Percentiles rank a stretch among this genome's conserved stretches.
These are phyloP conservation scores for Phytophthora europaea DNA, from an alignment of 352 stramenopile genomes.

Conservation along the genomic window DNA sequence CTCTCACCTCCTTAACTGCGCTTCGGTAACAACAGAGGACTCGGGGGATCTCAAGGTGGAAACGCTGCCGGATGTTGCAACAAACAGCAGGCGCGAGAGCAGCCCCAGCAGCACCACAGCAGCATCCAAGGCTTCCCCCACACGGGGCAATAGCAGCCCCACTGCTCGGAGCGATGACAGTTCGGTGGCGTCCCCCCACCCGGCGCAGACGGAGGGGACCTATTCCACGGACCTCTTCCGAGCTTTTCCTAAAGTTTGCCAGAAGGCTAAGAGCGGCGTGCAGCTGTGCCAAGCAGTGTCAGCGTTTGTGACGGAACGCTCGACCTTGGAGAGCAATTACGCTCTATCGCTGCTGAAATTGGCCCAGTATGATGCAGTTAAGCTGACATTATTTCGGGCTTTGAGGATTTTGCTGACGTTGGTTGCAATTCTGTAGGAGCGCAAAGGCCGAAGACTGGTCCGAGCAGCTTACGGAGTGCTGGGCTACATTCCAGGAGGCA, in stretches of 20 bases:
- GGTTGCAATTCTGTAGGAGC: slow-evolving; percentile 36
- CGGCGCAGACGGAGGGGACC: slow-evolving; percentile 24
- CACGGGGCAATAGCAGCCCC: slow-evolving; percentile 19
- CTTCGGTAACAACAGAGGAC: slow-evolving; percentile 18
- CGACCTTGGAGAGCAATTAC: slow-evolving; percentile 69
- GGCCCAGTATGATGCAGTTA: slow-evolving; percentile 49
- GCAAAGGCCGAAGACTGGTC: slow-evolving; percentile 80
- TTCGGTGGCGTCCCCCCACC: slow-evolving; percentile 12
- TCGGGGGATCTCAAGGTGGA: slow-evolving; percentile 16
- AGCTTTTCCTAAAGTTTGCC: slow-evolving; percentile 75
- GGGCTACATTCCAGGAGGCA: slow-evolving; percentile 64
- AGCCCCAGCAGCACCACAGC: slow-evolving; percentile 13
- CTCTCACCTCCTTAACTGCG: not conserved
- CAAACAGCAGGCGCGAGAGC: slow-evolving; percentile 5
- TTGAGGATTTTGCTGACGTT: not conserved
- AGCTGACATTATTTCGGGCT: slow-evolving; percentile 1
- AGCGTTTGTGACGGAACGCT: slow-evolving; percentile 68
- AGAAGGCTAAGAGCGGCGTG: slow-evolving; percentile 81
- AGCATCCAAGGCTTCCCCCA: not conserved
- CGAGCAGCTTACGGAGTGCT: slow-evolving; percentile 63
- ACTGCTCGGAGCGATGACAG: slow-evolving; percentile 10
- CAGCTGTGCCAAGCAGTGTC: slow-evolving; percentile 82
- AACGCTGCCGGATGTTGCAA: slow-evolving; percentile 14
- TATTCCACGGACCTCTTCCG: slow-evolving; percentile 83
- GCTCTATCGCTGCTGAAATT: slow-evolving; percentile 68